Evolutionary conservation across 805 yeast species (phyloP).

Genomic region (Tetrapisispora namnaoensis): DNA sequence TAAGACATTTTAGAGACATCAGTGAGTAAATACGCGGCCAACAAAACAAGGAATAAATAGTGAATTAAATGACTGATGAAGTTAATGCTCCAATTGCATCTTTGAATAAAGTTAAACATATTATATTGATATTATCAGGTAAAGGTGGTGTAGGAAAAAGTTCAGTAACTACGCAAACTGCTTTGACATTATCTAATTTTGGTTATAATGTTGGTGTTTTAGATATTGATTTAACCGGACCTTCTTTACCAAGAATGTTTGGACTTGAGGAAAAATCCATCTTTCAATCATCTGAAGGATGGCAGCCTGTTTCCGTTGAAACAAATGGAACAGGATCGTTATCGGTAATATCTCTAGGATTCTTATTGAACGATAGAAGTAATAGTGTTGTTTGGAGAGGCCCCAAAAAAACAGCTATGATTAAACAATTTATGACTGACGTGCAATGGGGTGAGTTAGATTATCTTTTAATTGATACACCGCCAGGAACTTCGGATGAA

Average conservation of each 20-base stretch:
- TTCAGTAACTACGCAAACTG: conserved; percentile 89
- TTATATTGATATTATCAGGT: conserved; percentile 78
- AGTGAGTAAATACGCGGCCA: background rate
- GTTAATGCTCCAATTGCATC: conserved; percentile 24
- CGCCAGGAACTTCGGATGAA: conserved; percentile 98
- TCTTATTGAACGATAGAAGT: conserved; percentile 72
- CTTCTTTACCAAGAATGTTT: conserved; percentile 92
- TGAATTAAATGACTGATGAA: conserved; percentile 4
- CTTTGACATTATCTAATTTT: conserved; percentile 60
- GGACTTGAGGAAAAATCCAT: conserved; percentile 76
- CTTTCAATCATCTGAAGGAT: conserved; percentile 71
- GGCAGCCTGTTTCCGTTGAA: conserved; percentile 72
- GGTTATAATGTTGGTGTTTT: conserved; percentile 86
- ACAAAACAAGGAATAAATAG: background rate
- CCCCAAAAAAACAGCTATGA: conserved; percentile 97
- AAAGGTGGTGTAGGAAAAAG: conserved; percentile 98
- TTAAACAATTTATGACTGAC: conserved; percentile 82
- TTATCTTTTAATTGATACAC: conserved; percentile 85
- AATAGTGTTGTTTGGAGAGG: conserved; percentile 97
- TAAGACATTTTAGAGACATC: too few species aligned
- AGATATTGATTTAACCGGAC: conserved; percentile 94
- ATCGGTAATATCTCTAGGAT: conserved; percentile 80
- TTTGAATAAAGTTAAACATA: conserved; percentile 53
- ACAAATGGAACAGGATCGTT: conserved; percentile 36
- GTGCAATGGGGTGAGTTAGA: conserved; percentile 79